Conservation (phyloP, 768 basidiomycete genomes). For the Lentinus brumalis region DNA sequence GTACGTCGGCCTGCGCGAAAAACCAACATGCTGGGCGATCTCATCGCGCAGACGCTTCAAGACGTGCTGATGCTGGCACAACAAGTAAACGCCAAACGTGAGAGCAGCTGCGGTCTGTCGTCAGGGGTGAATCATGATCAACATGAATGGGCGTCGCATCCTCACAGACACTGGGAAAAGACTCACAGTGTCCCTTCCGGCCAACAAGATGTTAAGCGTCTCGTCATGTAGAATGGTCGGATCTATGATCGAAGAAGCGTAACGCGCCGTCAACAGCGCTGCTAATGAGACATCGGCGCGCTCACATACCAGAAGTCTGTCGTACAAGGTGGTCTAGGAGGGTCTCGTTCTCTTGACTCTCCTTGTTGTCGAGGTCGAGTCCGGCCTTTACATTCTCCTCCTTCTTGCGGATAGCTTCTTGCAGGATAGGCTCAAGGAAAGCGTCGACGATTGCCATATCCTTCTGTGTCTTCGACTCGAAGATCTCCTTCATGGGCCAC, state of each 20-base stretch:
- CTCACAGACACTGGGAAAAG: no score
- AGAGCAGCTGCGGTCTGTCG: conserved; percentile 26
- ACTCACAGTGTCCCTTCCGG: conserved; percentile 28
- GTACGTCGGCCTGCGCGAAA: conserved; percentile 27
- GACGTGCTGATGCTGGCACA: conserved; percentile 33
- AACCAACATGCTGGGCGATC: conserved; percentile 31
- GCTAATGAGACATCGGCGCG: neutral
- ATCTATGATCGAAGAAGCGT: conserved; percentile 12
- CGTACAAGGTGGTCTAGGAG: conserved; percentile 43
- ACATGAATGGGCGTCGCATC: neutral
- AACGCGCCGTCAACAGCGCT: no score
- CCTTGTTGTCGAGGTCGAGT: conserved; percentile 17
- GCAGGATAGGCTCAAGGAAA: conserved; percentile 52
- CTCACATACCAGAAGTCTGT: conserved; percentile 38
- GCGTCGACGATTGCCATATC: conserved; percentile 44
- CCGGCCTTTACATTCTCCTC: conserved; percentile 24
- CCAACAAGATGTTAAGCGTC: conserved; percentile 34
- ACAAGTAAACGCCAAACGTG: conserved; percentile 34
- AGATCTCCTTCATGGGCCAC: conserved; percentile 50
- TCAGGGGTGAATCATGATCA: neutral
- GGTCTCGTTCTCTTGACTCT: conserved; percentile 35
- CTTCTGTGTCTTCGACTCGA: conserved; percentile 41
- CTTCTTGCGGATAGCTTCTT: conserved; percentile 44
- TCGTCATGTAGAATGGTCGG: conserved; percentile 30
- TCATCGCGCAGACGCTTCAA: conserved; percentile 32